phyloP scores from a whole-genome alignment of 768 basidiomycete genomes.

The Termitomyces sp. region DNA sequence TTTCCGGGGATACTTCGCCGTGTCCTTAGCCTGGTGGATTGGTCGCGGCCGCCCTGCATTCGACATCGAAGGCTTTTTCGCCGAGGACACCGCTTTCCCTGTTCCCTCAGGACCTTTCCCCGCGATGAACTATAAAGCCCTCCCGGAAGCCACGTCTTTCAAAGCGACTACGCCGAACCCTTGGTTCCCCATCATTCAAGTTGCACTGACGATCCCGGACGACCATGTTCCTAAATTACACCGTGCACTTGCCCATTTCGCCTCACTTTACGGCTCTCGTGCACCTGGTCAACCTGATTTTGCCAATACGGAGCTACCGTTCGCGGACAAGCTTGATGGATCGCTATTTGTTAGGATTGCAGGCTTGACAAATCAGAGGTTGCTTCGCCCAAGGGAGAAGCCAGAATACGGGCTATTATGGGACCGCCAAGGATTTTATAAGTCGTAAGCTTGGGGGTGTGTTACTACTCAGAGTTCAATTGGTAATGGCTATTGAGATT shows the following conservation, averaged over 20 bases:
- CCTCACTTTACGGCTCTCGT: conserved; percentile 39
- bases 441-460: neutral
- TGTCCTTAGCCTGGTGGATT: conserved; percentile 47
- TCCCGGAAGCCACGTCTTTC: conserved; percentile 26
- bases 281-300: conserved; percentile 17
- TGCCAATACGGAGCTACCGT: conserved; percentile 39
- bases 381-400: conserved; percentile 7
- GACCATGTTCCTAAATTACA: conserved; percentile 46
- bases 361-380: conserved; percentile 43
- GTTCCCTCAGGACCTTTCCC: conserved; percentile 19
- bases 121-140: conserved; percentile 16
- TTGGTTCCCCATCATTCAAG: conserved; percentile 53
- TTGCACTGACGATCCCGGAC: conserved; percentile 51
- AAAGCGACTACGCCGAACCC: conserved; percentile 44
- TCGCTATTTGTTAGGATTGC: conserved; percentile 60
- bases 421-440: conserved; percentile 9
- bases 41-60: conserved; percentile 48
- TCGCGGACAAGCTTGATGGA: conserved; percentile 55
- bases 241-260: conserved; percentile 47
- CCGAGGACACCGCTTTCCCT: conserved; percentile 18
- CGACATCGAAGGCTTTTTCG: conserved; percentile 46
- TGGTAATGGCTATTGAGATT: too few species aligned
- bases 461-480: too few species aligned
- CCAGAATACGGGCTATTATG: neutral
- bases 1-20: conserved; percentile 49